phyloP scores from a whole-genome alignment of 2,329 filamentous ascomycete species.

The Aspergillus cejpii region DNA sequence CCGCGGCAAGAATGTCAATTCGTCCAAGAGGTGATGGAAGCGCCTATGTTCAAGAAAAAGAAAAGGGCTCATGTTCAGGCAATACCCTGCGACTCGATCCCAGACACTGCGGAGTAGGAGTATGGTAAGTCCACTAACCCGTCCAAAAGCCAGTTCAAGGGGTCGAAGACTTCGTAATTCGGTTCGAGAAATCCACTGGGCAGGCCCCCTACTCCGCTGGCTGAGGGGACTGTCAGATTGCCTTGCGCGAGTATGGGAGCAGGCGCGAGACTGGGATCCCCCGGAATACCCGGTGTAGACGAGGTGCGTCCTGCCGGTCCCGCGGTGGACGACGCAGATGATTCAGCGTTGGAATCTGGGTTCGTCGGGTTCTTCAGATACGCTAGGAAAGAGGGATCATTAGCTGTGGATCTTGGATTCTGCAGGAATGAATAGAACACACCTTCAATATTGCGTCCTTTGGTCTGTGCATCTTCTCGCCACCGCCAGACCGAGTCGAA shows the following conservation, averaged over 20 bases:
- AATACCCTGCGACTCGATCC: constrained; percentile 40
- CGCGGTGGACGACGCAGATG: constrained; percentile 57
- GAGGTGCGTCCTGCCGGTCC: constrained; percentile 36
- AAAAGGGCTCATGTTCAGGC: constrained; percentile 17
- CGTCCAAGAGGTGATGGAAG: too few relatives aligned
- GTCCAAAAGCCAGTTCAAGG: constrained; percentile 89
- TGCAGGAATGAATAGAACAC: constrained; percentile 33
- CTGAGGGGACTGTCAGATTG: constrained; percentile 26
- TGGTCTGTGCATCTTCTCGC: constrained; percentile 60
- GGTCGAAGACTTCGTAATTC: constrained; percentile 84
- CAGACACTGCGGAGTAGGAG: constrained; percentile 52
- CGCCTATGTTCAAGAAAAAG: too few relatives aligned
- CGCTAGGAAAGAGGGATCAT: constrained; percentile 27
- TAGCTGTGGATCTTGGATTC: neutral
- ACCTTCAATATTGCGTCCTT: constrained; percentile 67
- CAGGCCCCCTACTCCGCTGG: constrained; percentile 21
- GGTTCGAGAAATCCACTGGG: constrained; percentile 55
- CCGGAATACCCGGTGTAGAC: constrained; percentile 33
- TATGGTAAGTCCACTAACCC: constrained; percentile 75
- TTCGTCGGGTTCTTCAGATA: constrained; percentile 83
- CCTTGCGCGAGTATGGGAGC: constrained; percentile 30
- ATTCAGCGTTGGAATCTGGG: constrained; percentile 69
- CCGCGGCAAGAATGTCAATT: neutral
- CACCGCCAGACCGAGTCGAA: constrained; percentile 64
- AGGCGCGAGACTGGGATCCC: constrained; percentile 43